phyloP scores from a whole-genome alignment of 2,329 filamentous ascomycete species.

The Trichoderma koningiopsis region DNA sequence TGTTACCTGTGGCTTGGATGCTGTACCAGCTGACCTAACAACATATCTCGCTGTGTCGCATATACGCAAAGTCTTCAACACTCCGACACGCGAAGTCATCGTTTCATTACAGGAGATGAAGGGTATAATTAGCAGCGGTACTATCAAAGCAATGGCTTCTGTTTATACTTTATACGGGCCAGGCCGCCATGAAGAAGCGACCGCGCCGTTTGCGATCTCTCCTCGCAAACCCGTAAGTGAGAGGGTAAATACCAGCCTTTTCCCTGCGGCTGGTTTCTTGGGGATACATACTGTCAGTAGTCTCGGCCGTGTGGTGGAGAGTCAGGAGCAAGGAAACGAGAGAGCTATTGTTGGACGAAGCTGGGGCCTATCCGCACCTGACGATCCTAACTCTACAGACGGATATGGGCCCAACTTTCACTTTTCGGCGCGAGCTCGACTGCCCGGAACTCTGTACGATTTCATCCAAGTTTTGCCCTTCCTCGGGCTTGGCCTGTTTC shows the following conservation, averaged over 20 bases:
- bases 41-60: not conserved
- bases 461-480: not conserved
- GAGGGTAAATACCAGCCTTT: not conserved
- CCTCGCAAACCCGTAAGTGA: not conserved
- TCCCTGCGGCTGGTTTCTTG: not conserved
- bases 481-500: not conserved
- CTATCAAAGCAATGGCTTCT: not conserved
- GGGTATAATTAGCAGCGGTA: not conserved
- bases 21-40: not conserved
- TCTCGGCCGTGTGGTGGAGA: not conserved
- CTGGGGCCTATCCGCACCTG: not conserved
- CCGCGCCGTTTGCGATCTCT: not conserved
- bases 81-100: not conserved
- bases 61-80: not conserved
- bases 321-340: not conserved
- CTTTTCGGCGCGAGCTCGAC: not conserved
- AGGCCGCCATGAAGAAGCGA: not conserved
- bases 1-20: not conserved
- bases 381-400: not conserved
- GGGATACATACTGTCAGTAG: not conserved
- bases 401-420: not conserved
- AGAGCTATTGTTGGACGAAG: not conserved
- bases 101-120: not conserved
- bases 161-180: not conserved
- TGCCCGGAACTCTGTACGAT: not conserved